phyloP scores from a whole-genome alignment of 257 asterid genomes.

The Salvia splendens region DNA sequence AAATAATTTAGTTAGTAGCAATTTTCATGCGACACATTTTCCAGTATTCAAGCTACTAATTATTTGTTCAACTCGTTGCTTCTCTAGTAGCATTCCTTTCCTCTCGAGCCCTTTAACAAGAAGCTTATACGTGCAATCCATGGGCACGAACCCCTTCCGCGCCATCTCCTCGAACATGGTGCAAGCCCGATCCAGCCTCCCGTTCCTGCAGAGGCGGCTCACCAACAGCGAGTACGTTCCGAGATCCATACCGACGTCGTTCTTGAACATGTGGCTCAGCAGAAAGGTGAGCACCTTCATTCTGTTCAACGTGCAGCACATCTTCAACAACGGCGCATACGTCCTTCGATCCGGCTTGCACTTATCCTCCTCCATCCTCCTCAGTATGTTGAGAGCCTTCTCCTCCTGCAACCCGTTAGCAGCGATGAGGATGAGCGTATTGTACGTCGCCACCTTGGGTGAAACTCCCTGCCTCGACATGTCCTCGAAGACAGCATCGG shows the following conservation, averaged over 20 bases:
- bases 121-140: conserved; percentile 42
- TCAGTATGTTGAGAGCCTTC: conserved; percentile 67
- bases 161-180: conserved; percentile 66
- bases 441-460: conserved; percentile 55
- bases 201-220: conserved; percentile 54
- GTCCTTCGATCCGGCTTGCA: conserved; percentile 71
- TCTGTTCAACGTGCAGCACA: conserved; percentile 81
- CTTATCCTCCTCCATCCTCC: conserved; percentile 60
- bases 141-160: conserved; percentile 66
- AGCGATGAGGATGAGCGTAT: conserved; percentile 56
- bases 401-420: conserved; percentile 60
- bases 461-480: conserved; percentile 71
- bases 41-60: too few species aligned
- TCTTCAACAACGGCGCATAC: conserved; percentile 70
- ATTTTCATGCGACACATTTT: too few species aligned
- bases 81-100: conserved; percentile 54
- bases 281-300: conserved; percentile 79
- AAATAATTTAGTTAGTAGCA: too few species aligned
- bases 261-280: conserved; percentile 75
- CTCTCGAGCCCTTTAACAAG: conserved; percentile 54
- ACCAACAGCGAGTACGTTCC: conserved; percentile 71
- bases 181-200: conserved; percentile 58
- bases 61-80: conserved; percentile 48
- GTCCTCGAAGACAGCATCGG: conserved; percentile 69
- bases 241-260: conserved; percentile 64